Evolutionary conservation across 169 alveolate species (phyloP).

Genomic region (Prorocentrum cordatum): DNA sequence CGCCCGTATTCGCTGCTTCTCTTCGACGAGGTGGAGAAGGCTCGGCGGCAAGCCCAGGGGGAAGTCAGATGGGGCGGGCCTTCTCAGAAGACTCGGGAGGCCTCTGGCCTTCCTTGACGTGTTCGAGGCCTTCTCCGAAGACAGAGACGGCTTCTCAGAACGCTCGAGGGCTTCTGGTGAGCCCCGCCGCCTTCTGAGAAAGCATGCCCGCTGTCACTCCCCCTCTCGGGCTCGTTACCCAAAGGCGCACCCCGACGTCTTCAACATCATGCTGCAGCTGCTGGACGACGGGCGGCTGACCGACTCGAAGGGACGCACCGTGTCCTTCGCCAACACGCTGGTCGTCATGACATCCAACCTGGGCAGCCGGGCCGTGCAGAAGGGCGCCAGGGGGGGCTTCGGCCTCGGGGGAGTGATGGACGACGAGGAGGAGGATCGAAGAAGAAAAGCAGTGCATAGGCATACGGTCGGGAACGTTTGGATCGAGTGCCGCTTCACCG

Average conservation of each 20-base stretch:
- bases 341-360: conserved; percentile 83
- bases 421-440: background rate
- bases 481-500: background rate
- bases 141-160: background rate
- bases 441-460: background rate
- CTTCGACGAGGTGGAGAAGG: conserved; percentile 86
- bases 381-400: background rate
- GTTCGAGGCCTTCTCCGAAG: background rate
- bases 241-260: conserved; percentile 88
- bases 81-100: too few relatives aligned
- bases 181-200: too few relatives aligned
- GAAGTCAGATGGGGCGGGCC: background rate
- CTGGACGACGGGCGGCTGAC: conserved; percentile 85
- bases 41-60: conserved; percentile 55
- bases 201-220: too few relatives aligned
- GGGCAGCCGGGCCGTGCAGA: conserved; percentile 71
- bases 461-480: background rate
- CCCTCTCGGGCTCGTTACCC: too few relatives aligned
- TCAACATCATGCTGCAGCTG: conserved; percentile 80
- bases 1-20: conserved; percentile 82
- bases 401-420: background rate
- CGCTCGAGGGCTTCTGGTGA: background rate
- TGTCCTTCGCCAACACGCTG: conserved; percentile 74
- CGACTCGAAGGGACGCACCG: conserved; percentile 79
- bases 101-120: background rate